Evolutionary conservation across 2,329 filamentous ascomycete genomes (phyloP), one percentile per base, ranked within the genome.

Genomic region (Esteya vermicola): DNA sequence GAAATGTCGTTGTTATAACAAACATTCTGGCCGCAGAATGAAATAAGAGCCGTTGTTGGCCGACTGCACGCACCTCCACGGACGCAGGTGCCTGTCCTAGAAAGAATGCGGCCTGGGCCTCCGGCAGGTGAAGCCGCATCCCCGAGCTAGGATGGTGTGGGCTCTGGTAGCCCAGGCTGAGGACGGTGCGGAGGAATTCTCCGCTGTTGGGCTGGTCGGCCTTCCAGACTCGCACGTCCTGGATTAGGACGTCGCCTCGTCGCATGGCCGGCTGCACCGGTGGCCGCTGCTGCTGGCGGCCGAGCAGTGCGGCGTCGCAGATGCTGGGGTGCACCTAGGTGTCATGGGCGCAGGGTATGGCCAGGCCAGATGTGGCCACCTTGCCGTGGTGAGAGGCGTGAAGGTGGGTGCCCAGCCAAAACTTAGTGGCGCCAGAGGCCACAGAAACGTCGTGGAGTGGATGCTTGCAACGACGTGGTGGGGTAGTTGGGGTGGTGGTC

Each of bases 201-300:
- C 65, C 68, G 32, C 54, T 49, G 47, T 79, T 78, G 2, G 72
- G 72, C 67, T 76, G 75, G 0, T 74, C 75, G 0, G 71, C 72
- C 51, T 80, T 74, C 74, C 75, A 80, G 6, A 77, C 62, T 20
- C 74, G 57, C 39, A 79, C 52, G 50, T 79, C 75, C 3, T 75
- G 61, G 25, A 80, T 50, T 27, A 78, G 59, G 19, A 78, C 20
- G 38, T 42, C 42, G 32, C 43, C 43, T 6, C 38, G 40, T 9
- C 31, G 38, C 27, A 26, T n/a, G 9, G 25, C 6, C 19, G 40
- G 40, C 41, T 45, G 43, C 13, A 45, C 18, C 3, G 43, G 43
- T 33, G 43, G 43, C 7, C 40, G 43, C 10, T 38, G 7, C 12
- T 10, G 16, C 13, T 14, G 25, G 23, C 43, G 43, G 19, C 38